phyloP scores from a whole-genome alignment of 306 rosid species.

The Cercis canadensis region DNA sequence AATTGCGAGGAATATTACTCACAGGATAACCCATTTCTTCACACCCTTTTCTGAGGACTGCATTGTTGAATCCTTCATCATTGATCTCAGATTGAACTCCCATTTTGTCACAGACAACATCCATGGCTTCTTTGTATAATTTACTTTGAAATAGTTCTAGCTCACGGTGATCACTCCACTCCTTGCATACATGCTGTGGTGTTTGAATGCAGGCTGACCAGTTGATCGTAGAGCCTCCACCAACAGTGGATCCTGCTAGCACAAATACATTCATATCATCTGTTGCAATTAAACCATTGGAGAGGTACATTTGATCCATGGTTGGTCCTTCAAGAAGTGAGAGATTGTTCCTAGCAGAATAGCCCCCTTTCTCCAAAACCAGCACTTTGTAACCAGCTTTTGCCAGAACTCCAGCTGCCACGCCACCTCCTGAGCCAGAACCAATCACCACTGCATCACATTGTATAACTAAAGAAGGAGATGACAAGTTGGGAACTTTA shows the following conservation, averaged over 20 bases:
- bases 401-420: slow-evolving; percentile 75
- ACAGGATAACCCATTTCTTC: slow-evolving; percentile 74
- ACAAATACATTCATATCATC: slow-evolving; percentile 58
- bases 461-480: slow-evolving; percentile 60
- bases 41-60: slow-evolving; percentile 76
- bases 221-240: slow-evolving; percentile 85
- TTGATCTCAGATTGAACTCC: slow-evolving; percentile 68
- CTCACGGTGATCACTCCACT: slow-evolving; percentile 59
- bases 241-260: slow-evolving; percentile 81
- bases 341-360: slow-evolving; percentile 74
- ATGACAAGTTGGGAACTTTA: slow-evolving; percentile 28
- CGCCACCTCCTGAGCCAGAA: slow-evolving; percentile 87
- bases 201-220: slow-evolving; percentile 75
- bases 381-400: slow-evolving; percentile 77
- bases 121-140: slow-evolving; percentile 72
- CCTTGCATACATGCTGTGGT: slow-evolving; percentile 65
- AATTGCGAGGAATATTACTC: slow-evolving; percentile 64
- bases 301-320: slow-evolving; percentile 75
- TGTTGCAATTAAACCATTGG: slow-evolving; percentile 66
- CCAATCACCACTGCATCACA: slow-evolving; percentile 85
- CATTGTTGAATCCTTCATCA: slow-evolving; percentile 81
- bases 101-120: slow-evolving; percentile 68
- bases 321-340: slow-evolving; percentile 80
- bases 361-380: slow-evolving; percentile 77
- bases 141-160: slow-evolving; percentile 67